A percentile compares a stretch with the other conserved stretches of the same genome.
Evolutionary conservation across 441 rosid genomes (phyloP).

Genomic region (Omphalea diandra): DNA sequence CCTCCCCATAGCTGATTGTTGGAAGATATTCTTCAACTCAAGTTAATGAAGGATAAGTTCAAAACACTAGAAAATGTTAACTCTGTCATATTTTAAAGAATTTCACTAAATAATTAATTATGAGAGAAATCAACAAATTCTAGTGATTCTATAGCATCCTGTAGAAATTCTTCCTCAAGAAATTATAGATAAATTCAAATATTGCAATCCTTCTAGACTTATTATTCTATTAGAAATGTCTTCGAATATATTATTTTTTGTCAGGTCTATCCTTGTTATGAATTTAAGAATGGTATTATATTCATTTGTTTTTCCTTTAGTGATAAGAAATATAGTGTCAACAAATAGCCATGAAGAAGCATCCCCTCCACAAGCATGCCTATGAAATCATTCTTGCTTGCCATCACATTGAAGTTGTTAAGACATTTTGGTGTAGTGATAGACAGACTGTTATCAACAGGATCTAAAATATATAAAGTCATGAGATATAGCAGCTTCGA

Average conservation of each 20-base stretch:
- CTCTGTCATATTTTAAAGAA: slow-evolving; percentile 17
- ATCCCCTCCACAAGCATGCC: not conserved
- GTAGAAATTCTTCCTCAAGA: slow-evolving; percentile 11
- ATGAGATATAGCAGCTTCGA: not conserved
- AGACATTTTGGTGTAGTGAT: slow-evolving; percentile 2
- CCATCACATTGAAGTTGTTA: not conserved
- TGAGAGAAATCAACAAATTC: slow-evolving; percentile 27
- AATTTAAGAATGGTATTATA: not conserved
- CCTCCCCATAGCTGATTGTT: slow-evolving; percentile 27
- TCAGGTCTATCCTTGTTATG: not conserved
- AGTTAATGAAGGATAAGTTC: slow-evolving; percentile 26
- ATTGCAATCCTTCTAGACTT: not conserved
- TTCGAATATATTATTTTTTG: not conserved
- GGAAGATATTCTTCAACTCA: slow-evolving; percentile 24
- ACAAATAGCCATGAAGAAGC: slow-evolving; percentile 3
- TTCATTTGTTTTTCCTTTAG: not conserved
- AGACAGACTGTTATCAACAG: not conserved
- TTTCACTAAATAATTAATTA: slow-evolving; percentile 23
- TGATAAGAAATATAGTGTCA: not conserved
- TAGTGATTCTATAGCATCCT: slow-evolving; percentile 16
- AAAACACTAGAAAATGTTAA: slow-evolving; percentile 23
- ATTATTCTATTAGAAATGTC: not conserved
- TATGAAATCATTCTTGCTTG: not conserved
- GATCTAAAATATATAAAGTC: not conserved
- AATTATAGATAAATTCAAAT: slow-evolving; percentile 23